Conservation (phyloP, 1,284 basidiomycete genomes). For the Gomphus bonarii region DNA sequence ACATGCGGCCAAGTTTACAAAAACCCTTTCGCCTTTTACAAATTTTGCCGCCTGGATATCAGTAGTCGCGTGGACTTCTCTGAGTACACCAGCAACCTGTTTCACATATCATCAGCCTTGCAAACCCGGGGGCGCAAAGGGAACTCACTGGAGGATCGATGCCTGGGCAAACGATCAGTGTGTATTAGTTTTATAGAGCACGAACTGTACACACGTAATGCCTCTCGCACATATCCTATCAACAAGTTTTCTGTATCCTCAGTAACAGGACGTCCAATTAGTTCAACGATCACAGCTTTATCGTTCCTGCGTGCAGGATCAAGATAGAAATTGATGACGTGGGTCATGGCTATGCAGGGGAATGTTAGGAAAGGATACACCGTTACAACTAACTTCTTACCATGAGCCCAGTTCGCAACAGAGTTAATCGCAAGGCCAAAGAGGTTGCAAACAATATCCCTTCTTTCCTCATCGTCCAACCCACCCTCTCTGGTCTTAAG, state of each 20-base stretch:
- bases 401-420: conserved; percentile 13
- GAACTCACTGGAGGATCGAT: conserved; percentile 16
- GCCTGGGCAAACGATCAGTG: conserved; percentile 13
- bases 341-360: conserved; percentile 30
- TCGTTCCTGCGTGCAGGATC: conserved; percentile 25
- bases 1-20: conserved; percentile 48
- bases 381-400: background rate
- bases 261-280: conserved; percentile 23
- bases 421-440: conserved; percentile 11
- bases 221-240: conserved; percentile 39
- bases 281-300: conserved; percentile 27
- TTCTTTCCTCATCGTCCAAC: background rate
- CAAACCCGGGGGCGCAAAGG: background rate
- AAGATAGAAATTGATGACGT: conserved; percentile 28
- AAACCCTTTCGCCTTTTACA: conserved; percentile 39
- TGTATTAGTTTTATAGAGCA: background rate
- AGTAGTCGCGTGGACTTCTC: conserved; percentile 34
- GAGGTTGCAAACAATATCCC: conserved; percentile 13
- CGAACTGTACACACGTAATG: conserved; percentile 32
- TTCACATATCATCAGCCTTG: background rate
- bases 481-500: background rate
- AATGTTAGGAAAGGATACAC: background rate
- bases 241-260: conserved; percentile 26
- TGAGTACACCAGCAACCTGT: conserved; percentile 26
- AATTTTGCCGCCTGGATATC: conserved; percentile 32